Evolutionary conservation across 257 asterid species (phyloP), one percentile per base, ranked within the genome.

Genomic region (Salvia miltiorrhiza): DNA sequence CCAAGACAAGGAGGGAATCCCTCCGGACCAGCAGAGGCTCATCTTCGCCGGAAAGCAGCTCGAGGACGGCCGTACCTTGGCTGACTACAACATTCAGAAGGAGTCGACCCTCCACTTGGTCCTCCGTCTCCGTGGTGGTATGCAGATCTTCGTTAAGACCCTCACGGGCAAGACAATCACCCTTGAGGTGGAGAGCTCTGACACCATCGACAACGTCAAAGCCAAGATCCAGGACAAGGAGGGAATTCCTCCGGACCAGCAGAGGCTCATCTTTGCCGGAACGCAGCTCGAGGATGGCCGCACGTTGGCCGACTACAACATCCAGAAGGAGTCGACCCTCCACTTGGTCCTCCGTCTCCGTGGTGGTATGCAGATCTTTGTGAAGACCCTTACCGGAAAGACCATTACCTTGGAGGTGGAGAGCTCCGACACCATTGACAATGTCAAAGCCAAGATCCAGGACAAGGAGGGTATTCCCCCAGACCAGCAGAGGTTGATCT

Each of bases 391-490:
- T 0, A 87, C 88, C 0, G 90, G 91, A 0, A 82, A 87, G 58
- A 87, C 93, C 0, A 86, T 86, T 4, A 81, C 72, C 21, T 65
- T 85, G 0, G 87, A 82, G 28, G 89, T 84, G 0, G 89, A 84
- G 37, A 79, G 85, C 58, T 84, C 89, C 0, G 89, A 84, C 80
- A 84, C 87, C 11, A 81, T 84, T 3, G 89, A 84, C 58, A 84
- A 84, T 0, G 89, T 84, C 0, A 84, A 84, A 62, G 82, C 89
- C 8, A 84, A 84, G 73, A 84, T 84, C 74, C 89, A 84, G 65
- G 89, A 84, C 45, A 88, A 88, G 88, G 93, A 89, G 37, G 96
- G 96, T 0, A 89, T 89, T 9, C 93, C 94, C 4, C 95, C 94
- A 6, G 96, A 89, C 75, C 96, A 89, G 84, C 96, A 89, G 79